phyloP scores from a whole-genome alignment of 306 rosid species.

The Acacia crassicarpa region DNA sequence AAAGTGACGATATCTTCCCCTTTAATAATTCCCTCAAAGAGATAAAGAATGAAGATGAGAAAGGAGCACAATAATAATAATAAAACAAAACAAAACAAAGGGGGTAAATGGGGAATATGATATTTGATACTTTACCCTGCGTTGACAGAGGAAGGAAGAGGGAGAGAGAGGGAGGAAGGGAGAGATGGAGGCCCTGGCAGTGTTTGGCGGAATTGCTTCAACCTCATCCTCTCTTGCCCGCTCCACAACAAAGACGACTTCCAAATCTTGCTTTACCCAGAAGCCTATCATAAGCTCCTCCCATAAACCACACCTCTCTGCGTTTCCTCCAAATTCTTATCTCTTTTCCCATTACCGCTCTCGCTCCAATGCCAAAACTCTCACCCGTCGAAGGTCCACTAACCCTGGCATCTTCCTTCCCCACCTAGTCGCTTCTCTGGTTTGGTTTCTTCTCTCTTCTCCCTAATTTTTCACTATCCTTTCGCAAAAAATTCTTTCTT shows the following conservation, averaged over 20 bases:
- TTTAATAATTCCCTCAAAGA: too few relatives aligned
- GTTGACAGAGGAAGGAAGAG: background rate
- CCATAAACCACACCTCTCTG: constrained; percentile 48
- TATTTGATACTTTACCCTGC: background rate
- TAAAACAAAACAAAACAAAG: too few relatives aligned
- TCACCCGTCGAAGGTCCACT: constrained; percentile 30
- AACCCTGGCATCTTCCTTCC: constrained; percentile 74
- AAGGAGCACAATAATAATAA: too few relatives aligned
- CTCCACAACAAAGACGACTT: constrained; percentile 29
- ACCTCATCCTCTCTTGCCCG: constrained; percentile 48
- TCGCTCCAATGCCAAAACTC: constrained; percentile 46
- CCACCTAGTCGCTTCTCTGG: constrained; percentile 78
- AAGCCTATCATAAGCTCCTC: constrained; percentile 28
- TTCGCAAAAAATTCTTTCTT: constrained; percentile 1
- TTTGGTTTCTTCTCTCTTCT: constrained; percentile 30
- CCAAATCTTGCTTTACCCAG: constrained; percentile 35
- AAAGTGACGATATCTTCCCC: too few relatives aligned
- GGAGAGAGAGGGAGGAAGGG: background rate
- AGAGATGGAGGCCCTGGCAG: constrained; percentile 56
- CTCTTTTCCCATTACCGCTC: constrained; percentile 48
- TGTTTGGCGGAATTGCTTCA: constrained; percentile 54
- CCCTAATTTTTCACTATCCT: constrained; percentile 8
- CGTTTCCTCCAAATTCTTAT: constrained; percentile 70
- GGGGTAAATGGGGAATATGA: background rate
- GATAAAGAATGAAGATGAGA: too few relatives aligned